Evolutionary conservation across 2,329 filamentous ascomycete genomes (phyloP).

Genomic region (Aureobasidium namibiae): DNA sequence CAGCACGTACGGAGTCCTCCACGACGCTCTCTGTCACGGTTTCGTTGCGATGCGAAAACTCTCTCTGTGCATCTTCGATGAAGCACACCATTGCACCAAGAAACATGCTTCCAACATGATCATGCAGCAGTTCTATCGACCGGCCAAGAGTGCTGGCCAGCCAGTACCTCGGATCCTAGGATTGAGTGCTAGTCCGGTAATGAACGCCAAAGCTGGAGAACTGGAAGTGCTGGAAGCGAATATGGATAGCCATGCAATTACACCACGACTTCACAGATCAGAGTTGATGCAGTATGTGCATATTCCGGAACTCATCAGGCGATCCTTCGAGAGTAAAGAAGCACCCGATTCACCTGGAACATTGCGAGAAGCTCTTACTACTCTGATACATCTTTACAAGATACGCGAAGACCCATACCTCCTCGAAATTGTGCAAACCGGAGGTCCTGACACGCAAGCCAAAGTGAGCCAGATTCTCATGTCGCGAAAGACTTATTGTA

Average conservation of each 20-base stretch:
- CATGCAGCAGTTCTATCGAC: slow-evolving; percentile 65
- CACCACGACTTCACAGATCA: slow-evolving; percentile 58
- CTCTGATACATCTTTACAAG: slow-evolving; percentile 20
- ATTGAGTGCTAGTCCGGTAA: slow-evolving; percentile 71
- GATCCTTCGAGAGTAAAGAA: neutral
- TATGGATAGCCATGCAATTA: slow-evolving; percentile 60
- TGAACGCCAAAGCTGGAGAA: slow-evolving; percentile 47
- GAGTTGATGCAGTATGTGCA: slow-evolving; percentile 64
- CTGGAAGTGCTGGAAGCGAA: slow-evolving; percentile 59
- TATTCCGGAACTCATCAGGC: slow-evolving; percentile 47
- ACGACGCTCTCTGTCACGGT: slow-evolving; percentile 65
- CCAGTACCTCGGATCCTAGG: slow-evolving; percentile 62
- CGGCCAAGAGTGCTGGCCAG: slow-evolving; percentile 26
- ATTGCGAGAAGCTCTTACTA: slow-evolving; percentile 18
- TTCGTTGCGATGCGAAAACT: slow-evolving; percentile 60
- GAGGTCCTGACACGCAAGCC: slow-evolving; percentile 20
- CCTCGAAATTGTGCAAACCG: slow-evolving; percentile 23
- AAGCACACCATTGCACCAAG: slow-evolving; percentile 69
- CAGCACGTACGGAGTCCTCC: slow-evolving; percentile 66
- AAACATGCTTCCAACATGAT: slow-evolving; percentile 60
- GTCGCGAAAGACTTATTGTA: slow-evolving; percentile 32
- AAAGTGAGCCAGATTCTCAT: slow-evolving; percentile 22
- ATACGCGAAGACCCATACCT: slow-evolving; percentile 34
- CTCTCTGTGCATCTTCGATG: slow-evolving; percentile 70
- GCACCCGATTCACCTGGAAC: neutral